Conservation (phyloP, 2,329 filamentous ascomycete genomes). For the Pyricularia sp. region DNA sequence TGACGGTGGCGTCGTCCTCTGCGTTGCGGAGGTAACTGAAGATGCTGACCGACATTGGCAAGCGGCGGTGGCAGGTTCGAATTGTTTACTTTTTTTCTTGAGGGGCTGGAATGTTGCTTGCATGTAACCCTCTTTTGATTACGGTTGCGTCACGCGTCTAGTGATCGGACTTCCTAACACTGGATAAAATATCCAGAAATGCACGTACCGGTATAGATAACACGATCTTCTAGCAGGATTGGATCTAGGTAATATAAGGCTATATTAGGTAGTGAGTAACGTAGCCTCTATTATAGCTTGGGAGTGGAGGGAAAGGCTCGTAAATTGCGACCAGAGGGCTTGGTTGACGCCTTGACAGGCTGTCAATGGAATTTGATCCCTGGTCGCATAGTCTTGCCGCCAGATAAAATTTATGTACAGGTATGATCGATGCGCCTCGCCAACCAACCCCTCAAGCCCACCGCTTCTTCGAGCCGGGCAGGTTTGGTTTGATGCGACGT, state of each 20-base stretch:
- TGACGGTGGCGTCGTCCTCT: not conserved
- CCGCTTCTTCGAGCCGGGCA: not conserved
- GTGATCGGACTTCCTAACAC: not conserved
- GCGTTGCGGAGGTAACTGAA: constrained; percentile 1
- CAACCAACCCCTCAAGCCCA: not conserved
- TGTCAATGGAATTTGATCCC: not conserved
- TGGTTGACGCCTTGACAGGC: not conserved
- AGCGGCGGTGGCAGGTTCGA: not conserved
- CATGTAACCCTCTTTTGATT: not conserved
- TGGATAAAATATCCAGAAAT: too few species aligned
- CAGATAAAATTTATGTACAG: not conserved
- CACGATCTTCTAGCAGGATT: too few species aligned
- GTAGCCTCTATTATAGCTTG: not conserved
- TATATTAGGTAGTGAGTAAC: not conserved
- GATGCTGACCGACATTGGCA: not conserved
- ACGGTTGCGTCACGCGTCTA: not conserved
- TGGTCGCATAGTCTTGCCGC: too few species aligned
- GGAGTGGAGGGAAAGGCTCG: not conserved
- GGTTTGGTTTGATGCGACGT: not conserved
- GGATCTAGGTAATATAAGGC: not conserved
- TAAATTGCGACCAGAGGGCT: not conserved
- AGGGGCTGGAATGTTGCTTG: not conserved
- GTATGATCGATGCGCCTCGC: not conserved
- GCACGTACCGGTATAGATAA: too few species aligned
- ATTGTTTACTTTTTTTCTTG: not conserved